Evolutionary conservation across 768 basidiomycete genomes (phyloP), one percentile per base, ranked within the genome.

Genomic region (Russula sp.): DNA sequence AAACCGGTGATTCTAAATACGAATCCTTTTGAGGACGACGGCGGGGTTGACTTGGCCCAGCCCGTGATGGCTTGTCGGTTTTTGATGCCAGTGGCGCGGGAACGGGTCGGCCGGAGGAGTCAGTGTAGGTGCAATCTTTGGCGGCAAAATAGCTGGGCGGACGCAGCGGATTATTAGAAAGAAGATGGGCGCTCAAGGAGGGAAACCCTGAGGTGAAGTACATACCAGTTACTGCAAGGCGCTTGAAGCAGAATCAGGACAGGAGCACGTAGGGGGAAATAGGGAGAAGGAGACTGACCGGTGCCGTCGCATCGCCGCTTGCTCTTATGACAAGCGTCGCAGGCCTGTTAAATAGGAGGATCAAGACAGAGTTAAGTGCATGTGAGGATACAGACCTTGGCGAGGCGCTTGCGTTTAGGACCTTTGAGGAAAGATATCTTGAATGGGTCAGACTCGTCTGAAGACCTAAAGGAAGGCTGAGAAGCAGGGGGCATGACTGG

Each of bases 281-380:
- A 57, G 42, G 54, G 32, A 25, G 43, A 42, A 49, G 20, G 34
- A 52, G 76, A 83, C 61, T 63, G 25, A 86, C 87, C 84, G 63
- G 86, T 88, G 36, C 88, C 88, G 73, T 90, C 88, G 73, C 89
- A 91, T 51, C 89, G 83, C 29, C 90, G 83, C 70, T 92, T 92
- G 74, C 84, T 86, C 72, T 87, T 89, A 71, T 92, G 90, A 71
- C 90, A 92, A 56, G 87, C 85, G 73, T 90, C 87, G 73, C 90
- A 91, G 52, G 90, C 80, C 80, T 81, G 60, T 38, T n/a, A 51
- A 53, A 47, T 16, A 32, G 42, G 20, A 29, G 34, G 45, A 60
- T 59, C 41, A 53, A 41, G 9, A 10, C 53, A 9, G 18, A 55
- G 36, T 54, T 35, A 34, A 51, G 7, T 16, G 20, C 35, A 60